A percentile compares a stretch with the other conserved stretches of the same genome.
Conservation (phyloP, 1,284 basidiomycete genomes). For the Apiotrichum porosum region DNA sequence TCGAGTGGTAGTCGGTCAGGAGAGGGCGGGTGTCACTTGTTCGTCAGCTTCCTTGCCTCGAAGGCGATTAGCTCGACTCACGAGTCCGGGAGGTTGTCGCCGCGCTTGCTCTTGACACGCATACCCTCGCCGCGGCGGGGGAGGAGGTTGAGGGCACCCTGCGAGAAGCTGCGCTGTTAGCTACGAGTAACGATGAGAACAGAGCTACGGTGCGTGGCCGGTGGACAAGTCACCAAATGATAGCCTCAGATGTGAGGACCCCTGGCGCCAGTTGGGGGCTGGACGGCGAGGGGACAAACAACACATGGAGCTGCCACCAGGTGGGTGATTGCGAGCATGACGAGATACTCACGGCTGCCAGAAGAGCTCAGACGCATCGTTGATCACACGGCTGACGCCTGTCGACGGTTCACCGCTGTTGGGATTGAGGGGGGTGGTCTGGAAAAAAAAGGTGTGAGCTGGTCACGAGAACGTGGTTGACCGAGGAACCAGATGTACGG, state of each 20-base stretch:
- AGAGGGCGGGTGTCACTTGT: slow-evolving; percentile 27
- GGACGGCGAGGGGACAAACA: background rate
- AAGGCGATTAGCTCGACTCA: slow-evolving; percentile 25
- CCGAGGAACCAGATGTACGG: too few species aligned
- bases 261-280: background rate
- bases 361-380: slow-evolving; percentile 37
- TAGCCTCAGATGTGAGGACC: too few species aligned
- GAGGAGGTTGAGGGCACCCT: slow-evolving; percentile 37
- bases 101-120: slow-evolving; percentile 43
- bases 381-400: slow-evolving; percentile 9
- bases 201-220: too few species aligned
- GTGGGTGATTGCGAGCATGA: too few species aligned
- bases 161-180: slow-evolving; percentile 37
- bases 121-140: slow-evolving; percentile 34
- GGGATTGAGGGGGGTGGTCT: slow-evolving; percentile 13
- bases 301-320: too few species aligned
- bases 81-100: slow-evolving; percentile 44
- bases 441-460: background rate
- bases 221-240: too few species aligned
- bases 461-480: too few species aligned
- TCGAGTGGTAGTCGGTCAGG: slow-evolving; percentile 44
- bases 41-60: slow-evolving; percentile 1
- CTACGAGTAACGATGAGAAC: too few species aligned
- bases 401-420: slow-evolving; percentile 10
- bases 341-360: slow-evolving; percentile 45